Evolutionary conservation across 345 rosid genomes (phyloP).

Genomic region (Rhodamnia argentea): DNA sequence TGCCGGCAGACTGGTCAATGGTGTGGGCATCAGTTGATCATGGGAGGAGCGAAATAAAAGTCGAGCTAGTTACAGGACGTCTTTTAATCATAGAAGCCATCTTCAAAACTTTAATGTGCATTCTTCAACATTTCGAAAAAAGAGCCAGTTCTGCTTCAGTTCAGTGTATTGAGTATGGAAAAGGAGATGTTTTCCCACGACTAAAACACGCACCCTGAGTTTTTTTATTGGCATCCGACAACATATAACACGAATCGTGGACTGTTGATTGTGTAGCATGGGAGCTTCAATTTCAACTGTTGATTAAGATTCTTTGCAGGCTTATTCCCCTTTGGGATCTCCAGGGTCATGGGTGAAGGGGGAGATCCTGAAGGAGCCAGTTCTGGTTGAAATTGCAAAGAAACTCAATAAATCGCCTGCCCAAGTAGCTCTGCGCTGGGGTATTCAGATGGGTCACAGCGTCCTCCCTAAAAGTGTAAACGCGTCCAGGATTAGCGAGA

Average conservation of each 20-base stretch:
- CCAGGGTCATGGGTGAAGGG: slow-evolving; percentile 53
- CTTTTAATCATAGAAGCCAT: background rate
- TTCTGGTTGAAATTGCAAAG: slow-evolving; percentile 26
- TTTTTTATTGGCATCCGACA: background rate
- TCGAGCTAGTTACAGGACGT: background rate
- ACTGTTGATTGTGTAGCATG: background rate
- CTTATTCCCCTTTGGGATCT: slow-evolving; percentile 49
- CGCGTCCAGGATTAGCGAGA: slow-evolving; percentile 34
- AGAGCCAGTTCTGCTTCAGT: background rate
- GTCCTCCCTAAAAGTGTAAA: slow-evolving; percentile 53
- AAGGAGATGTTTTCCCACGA: background rate
- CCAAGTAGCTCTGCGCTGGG: slow-evolving; percentile 52
- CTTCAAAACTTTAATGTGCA: background rate
- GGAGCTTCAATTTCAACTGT: background rate
- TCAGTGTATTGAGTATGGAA: background rate
- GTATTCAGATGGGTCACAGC: slow-evolving; percentile 45
- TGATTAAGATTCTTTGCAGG: slow-evolving; percentile 12
- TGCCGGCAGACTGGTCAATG: background rate
- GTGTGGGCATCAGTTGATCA: background rate
- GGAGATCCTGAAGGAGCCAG: slow-evolving; percentile 38
- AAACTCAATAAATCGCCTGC: slow-evolving; percentile 43
- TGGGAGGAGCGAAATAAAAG: background rate
- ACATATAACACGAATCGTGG: background rate
- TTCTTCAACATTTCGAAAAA: background rate
- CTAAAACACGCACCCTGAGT: background rate